Percentiles rank a stretch among this genome's conserved stretches.
phyloP scores from a whole-genome alignment of 2,329 filamentous ascomycete genomes.

The Cytospora piceicola region DNA sequence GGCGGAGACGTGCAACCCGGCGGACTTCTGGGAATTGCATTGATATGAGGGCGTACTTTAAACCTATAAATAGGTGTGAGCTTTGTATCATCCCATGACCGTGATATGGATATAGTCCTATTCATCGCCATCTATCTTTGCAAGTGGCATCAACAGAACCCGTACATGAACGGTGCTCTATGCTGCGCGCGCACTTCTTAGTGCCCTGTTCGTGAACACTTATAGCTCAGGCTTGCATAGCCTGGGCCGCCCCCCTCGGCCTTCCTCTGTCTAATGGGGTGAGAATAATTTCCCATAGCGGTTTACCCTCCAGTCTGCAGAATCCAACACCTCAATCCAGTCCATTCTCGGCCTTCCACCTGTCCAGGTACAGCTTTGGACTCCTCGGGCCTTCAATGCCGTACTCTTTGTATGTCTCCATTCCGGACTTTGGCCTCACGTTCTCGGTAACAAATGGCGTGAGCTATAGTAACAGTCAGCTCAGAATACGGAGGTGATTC shows the following conservation, averaged over 20 bases:
- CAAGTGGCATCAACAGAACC: not conserved
- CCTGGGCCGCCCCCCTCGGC: not conserved
- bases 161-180: not conserved
- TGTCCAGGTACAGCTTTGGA: slow-evolving; percentile 64
- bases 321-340: slow-evolving; percentile 49
- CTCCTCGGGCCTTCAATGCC: slow-evolving; percentile 58
- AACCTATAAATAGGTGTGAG: not conserved
- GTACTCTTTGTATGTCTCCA: slow-evolving; percentile 26
- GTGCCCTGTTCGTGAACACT: not conserved
- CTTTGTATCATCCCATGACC: not conserved
- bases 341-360: slow-evolving; percentile 72
- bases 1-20: not conserved
- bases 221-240: not conserved
- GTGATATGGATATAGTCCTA: not conserved
- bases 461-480: slow-evolving; percentile 56
- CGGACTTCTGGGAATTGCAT: not conserved
- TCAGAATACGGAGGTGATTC: not conserved
- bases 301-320: not conserved
- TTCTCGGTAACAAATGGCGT: slow-evolving; percentile 75
- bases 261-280: not conserved
- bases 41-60: not conserved
- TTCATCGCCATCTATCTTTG: not conserved
- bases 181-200: not conserved
- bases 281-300: not conserved
- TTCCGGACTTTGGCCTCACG: slow-evolving; percentile 50